phyloP scores from a whole-genome alignment of 164 flowering plant genomes.

The Chimonanthus praecox region DNA sequence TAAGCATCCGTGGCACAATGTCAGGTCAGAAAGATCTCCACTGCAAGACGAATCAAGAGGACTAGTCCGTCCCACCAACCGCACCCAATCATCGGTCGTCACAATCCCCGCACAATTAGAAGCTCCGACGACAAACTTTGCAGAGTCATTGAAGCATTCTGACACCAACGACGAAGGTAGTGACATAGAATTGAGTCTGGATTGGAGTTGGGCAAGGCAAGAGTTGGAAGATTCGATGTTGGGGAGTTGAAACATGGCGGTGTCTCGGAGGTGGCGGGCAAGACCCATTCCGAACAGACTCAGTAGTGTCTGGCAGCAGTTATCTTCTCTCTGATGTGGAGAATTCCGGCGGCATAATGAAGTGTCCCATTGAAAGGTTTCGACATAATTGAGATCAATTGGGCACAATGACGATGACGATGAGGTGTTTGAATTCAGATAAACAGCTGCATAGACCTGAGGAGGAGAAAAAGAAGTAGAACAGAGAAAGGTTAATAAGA shows the following conservation, averaged over 20 bases:
- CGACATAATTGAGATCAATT: constrained; percentile 43
- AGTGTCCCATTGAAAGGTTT: constrained; percentile 44
- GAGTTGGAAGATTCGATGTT: constrained; percentile 28
- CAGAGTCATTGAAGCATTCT: constrained; percentile 32
- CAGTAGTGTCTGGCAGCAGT: constrained; percentile 40
- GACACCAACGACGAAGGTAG: constrained; percentile 31
- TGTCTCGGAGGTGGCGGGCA: constrained; percentile 40
- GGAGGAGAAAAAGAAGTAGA: neutral
- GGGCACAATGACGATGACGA: constrained; percentile 32
- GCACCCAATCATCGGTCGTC: constrained; percentile 46
- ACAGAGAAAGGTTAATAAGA: neutral
- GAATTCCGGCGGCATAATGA: constrained; percentile 25
- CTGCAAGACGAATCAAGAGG: constrained; percentile 38
- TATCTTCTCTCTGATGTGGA: neutral
- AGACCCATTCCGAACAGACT: constrained; percentile 47
- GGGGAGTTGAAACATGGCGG: constrained; percentile 39
- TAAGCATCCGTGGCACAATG: constrained; percentile 52
- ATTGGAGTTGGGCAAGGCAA: constrained; percentile 37
- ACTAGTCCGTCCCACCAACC: constrained; percentile 31
- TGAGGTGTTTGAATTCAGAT: neutral
- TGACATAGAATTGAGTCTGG: constrained; percentile 33
- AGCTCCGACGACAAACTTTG: constrained; percentile 29
- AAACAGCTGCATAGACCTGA: neutral
- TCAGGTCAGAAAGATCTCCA: constrained; percentile 37
- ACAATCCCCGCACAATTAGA: constrained; percentile 43